A percentile compares a stretch with the other conserved stretches of the same genome.
These are phyloP conservation scores for Colletotrichum sp. DNA, from an alignment of 2,329 filamentous ascomycete species.

Conservation along the genomic window DNA sequence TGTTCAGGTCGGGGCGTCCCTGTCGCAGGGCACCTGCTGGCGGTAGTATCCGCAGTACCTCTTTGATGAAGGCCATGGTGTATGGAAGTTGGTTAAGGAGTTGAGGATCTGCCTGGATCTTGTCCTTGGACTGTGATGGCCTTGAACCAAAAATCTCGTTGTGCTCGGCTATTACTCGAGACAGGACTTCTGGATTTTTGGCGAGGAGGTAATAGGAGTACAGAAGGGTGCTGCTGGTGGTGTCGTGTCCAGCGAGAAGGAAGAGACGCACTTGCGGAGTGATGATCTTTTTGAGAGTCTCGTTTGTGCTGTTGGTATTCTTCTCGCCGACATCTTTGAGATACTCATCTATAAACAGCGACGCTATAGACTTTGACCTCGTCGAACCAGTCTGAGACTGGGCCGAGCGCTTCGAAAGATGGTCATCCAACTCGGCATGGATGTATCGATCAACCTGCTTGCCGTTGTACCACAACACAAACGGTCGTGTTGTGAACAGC, in stretches of 20 bases:
- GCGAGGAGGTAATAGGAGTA: slow-evolving; percentile 27
- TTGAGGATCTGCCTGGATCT: slow-evolving; percentile 45
- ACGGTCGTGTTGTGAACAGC: neutral
- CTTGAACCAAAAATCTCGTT: slow-evolving; percentile 50
- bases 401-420: neutral
- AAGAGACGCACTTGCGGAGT: slow-evolving; percentile 33
- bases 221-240: slow-evolving; percentile 31
- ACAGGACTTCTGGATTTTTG: slow-evolving; percentile 25
- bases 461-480: neutral
- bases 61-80: slow-evolving; percentile 58
- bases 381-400: neutral
- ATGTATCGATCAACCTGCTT: neutral
- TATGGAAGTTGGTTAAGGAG: slow-evolving; percentile 56
- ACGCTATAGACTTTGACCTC: neutral
- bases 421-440: neutral
- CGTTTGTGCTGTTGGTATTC: neutral
- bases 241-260: slow-evolving; percentile 37
- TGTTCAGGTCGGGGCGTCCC: slow-evolving; percentile 37
- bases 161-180: slow-evolving; percentile 31
- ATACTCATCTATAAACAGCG: neutral
- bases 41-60: slow-evolving; percentile 58
- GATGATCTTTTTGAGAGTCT: slow-evolving; percentile 12
- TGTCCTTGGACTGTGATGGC: slow-evolving; percentile 35
- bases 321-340: neutral
- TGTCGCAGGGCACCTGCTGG: slow-evolving; percentile 49